Percentiles rank a stretch among this genome's conserved stretches.
phyloP scores from a whole-genome alignment of 75 land plant species.

The Cunninghamia lanceolata region DNA sequence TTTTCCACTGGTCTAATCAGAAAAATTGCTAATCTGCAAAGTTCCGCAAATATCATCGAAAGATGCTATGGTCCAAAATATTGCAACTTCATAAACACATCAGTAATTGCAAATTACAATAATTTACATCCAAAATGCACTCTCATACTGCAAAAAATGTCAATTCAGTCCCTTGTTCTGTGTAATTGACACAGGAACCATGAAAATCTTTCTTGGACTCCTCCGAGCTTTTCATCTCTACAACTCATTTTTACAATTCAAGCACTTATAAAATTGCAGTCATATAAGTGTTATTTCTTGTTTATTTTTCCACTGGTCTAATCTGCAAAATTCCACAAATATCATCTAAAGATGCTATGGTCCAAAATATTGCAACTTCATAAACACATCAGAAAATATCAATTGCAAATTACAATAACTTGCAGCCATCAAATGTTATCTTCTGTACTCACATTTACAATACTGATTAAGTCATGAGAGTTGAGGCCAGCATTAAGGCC shows the following conservation, averaged over 20 bases:
- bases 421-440: background rate
- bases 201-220: background rate
- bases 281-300: background rate
- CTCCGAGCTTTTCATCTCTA: background rate
- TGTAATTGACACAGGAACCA: background rate
- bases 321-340: background rate
- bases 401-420: background rate
- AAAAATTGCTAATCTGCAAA: too few species aligned
- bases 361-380: background rate
- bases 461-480: slow-evolving; percentile 68
- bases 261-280: background rate
- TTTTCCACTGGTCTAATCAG: too few species aligned
- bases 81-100: background rate
- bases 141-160: too few species aligned
- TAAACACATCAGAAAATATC: background rate
- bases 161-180: background rate
- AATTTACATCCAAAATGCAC: background rate
- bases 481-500: slow-evolving; percentile 69
- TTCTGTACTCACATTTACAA: slow-evolving; percentile 58
- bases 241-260: background rate
- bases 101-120: background rate
- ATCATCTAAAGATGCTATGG: background rate
- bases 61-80: background rate
- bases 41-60: background rate
- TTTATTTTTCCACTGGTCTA: background rate